phyloP scores from a whole-genome alignment of 305 asterid genomes.

The Fraxinus greggii region DNA sequence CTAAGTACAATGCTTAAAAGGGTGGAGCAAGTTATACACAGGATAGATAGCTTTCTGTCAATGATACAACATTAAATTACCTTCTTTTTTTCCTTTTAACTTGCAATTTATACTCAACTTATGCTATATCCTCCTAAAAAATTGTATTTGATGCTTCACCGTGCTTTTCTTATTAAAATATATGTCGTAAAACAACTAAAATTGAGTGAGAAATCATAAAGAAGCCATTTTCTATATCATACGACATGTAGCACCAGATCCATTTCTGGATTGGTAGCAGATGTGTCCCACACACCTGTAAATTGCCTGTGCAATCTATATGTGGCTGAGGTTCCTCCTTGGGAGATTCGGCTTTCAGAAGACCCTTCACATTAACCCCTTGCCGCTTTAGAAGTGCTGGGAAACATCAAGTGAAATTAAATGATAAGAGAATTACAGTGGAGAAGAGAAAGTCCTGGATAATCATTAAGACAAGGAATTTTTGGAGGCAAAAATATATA shows the following conservation, averaged over 20 bases:
- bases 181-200: background rate
- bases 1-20: background rate
- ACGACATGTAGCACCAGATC: conserved; percentile 14
- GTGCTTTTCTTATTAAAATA: background rate
- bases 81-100: background rate
- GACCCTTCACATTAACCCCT: conserved; percentile 94
- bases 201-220: conserved; percentile 1
- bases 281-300: conserved; percentile 62
- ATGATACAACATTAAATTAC: background rate
- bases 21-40: background rate
- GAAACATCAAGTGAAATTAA: conserved; percentile 29
- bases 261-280: conserved; percentile 11
- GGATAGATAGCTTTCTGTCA: background rate
- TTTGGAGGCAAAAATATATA: background rate
- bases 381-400: conserved; percentile 93
- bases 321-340: conserved; percentile 86
- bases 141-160: background rate
- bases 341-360: conserved; percentile 83
- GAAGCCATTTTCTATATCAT: conserved; percentile 4
- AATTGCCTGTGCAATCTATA: conserved; percentile 95
- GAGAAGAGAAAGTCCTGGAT: conserved; percentile 2
- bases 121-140: conserved; percentile 5
- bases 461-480: conserved; percentile 1
- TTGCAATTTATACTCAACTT: background rate
- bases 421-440: conserved; percentile 22